Conservation (phyloP, 2,329 filamentous ascomycete genomes). For the Leptographium galeiforme region DNA sequence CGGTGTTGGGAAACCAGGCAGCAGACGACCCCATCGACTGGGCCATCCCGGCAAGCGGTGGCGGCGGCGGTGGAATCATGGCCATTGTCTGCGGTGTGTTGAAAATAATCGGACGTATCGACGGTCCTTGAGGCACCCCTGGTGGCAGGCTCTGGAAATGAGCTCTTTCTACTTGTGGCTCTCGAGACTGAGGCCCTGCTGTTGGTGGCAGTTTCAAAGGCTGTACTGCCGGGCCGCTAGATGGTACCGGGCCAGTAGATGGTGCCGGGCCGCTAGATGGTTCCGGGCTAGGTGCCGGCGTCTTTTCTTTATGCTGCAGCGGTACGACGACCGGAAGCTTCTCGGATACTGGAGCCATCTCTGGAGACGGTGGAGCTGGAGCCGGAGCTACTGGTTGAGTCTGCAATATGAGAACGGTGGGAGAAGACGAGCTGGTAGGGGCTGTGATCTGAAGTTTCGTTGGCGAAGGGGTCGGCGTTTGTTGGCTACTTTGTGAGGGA, state of each 20-base stretch:
- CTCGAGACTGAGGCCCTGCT: neutral
- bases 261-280: neutral
- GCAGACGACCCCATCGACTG: neutral
- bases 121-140: neutral
- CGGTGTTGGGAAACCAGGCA: neutral
- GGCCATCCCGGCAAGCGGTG: neutral
- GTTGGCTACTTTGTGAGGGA: neutral
- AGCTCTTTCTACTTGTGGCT: neutral
- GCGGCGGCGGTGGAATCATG: slow-evolving; percentile 6
- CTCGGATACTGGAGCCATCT: neutral
- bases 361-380: neutral
- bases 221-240: neutral
- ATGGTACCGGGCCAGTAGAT: neutral
- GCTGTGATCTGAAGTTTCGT: neutral
- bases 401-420: neutral
- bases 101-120: neutral
- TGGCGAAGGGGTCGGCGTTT: neutral
- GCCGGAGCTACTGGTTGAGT: neutral
- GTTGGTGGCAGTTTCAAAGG: neutral
- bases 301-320: neutral
- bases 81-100: neutral
- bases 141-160: slow-evolving; percentile 1
- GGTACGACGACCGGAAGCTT: neutral
- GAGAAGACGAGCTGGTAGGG: neutral
- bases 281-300: neutral